Evolutionary conservation across 176 grass and related monocot species (phyloP), one percentile per base, ranked within the genome.

Genomic region (Phyllostachys edulis): DNA sequence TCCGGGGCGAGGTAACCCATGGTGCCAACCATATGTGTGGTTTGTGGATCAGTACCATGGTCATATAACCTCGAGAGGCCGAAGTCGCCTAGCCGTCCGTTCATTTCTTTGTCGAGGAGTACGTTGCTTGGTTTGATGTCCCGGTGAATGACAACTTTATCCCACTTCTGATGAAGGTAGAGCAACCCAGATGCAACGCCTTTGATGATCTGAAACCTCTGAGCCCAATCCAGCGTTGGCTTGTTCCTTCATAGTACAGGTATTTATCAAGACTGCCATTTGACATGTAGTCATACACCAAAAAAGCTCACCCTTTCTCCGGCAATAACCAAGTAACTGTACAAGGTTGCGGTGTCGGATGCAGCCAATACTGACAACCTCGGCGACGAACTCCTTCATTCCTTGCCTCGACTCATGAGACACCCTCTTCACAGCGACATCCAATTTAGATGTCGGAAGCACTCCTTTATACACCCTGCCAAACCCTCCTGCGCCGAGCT

Each of bases 371-470:
- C 32, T 34, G 32, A 34, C 74, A 8, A 89, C 47, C 87, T 89
- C 87, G 2, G 82, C 87, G 32, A 85, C 67, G 46, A 85, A 90
- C 69, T 83, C 74, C 69, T 29, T 14, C 12, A 2, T 4, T 45
- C 70, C 23, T 5, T 73, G 70, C 2, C 5, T 34, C 27, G 42
- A 61, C 74, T 42, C 54, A 3, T 50, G 17, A 7, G 76, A 50
- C 56, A 60, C 21, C 56, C 21, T 60, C 56, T 60, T 60, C 56
- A 60, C 56, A 13, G 47, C 47, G 0, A 50, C 47, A 34, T 34
- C 32, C 32, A 2, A 34, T 34, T 34, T 34, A 34, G 32, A 34
- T 34, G 32, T 34, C 32, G 32, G 32, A 34, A 34, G 32, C 32
- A 34, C 32, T 2, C 32, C 32, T 34, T 2, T 34, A 2, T 34